Evolutionary conservation across 805 yeast species (phyloP), one percentile per base, ranked within the genome.

Genomic region (Lipomyces yamadae): DNA sequence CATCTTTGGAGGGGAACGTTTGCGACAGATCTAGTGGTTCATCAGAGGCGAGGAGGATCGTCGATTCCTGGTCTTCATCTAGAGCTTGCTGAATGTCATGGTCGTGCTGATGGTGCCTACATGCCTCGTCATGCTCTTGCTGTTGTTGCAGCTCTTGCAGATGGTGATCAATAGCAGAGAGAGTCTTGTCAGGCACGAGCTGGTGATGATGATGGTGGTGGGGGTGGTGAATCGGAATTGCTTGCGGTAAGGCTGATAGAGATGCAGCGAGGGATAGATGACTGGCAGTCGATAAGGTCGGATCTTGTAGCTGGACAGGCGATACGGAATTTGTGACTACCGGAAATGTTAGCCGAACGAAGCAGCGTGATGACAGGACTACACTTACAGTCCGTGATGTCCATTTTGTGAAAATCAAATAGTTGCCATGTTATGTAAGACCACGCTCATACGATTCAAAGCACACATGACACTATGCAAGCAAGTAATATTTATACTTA

Each of bases 1-100:
- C 70, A 48, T 67, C 70, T 34, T 64, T 64, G 6, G 70, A 64
- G 11, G 70, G 68, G 61, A 67, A 67, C 6, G 69, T 67, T 45
- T 42, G 61, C 4, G 61, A 42, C 11, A 67, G 48, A n/a, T 67
- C 69, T 29, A 67, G 54, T 18, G 60, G 64, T 52, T 64, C 65
- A 32, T 54, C 61, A 11, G 70, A 65, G 15, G 64, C 58, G 35
- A 60, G 58, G 33, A 60, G 37, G 39, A 53, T 32, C 13, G 48
- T 42, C 29, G 45, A 13, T 7, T 30, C 55, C 10, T 57, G 39
- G n/a, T 13, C 39, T 13, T 57, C 24, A 24, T 24, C 33, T 35
- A 30, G 60, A 45, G 15, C 33, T 39, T n/a, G 56, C 15, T 57
- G 60, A 57, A 35, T 15, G 37, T 33, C 56, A 15, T 33, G 60